These are phyloP conservation scores for Kalanchoe fedtschenkoi DNA, from an alignment of 164 flowering plant genomes.

Conservation along the genomic window DNA sequence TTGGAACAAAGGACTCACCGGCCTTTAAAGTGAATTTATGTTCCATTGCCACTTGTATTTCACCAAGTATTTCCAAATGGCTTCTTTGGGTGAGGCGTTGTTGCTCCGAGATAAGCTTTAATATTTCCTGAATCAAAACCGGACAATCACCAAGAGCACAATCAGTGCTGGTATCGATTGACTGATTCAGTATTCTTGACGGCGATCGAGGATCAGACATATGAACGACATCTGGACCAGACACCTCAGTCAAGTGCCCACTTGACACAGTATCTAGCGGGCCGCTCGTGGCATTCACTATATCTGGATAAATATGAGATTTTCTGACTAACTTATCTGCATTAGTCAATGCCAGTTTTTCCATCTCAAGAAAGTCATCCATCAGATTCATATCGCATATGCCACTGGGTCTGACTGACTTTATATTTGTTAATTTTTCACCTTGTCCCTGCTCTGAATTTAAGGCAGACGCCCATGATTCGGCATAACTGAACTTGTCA, in stretches of 20 bases:
- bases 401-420: conserved; percentile 10
- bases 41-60: conserved; percentile 21
- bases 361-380: conserved; percentile 75
- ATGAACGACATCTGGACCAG: conserved; percentile 11
- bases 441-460: conserved; percentile 36
- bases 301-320: conserved; percentile 16
- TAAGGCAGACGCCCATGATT: conserved; percentile 42
- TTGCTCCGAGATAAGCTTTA: conserved; percentile 19
- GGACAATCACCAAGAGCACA: conserved; percentile 2
- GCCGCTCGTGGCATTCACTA: conserved; percentile 7
- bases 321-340: conserved; percentile 18
- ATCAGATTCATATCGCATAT: conserved; percentile 30
- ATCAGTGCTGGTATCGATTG: not conserved
- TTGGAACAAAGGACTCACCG: conserved; percentile 14
- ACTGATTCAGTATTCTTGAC: conserved; percentile 2
- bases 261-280: conserved; percentile 8
- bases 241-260: conserved; percentile 9
- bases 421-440: conserved; percentile 17
- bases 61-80: conserved; percentile 18
- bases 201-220: conserved; percentile 9
- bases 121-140: conserved; percentile 21
- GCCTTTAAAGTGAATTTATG: conserved; percentile 5
- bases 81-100: conserved; percentile 9
- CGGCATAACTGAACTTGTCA: conserved; percentile 41
- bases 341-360: conserved; percentile 36